A percentile compares a stretch with the other conserved stretches of the same genome.
Evolutionary conservation across 352 stramenopile genomes (phyloP).

Genomic region (Phytophthora capsici): DNA sequence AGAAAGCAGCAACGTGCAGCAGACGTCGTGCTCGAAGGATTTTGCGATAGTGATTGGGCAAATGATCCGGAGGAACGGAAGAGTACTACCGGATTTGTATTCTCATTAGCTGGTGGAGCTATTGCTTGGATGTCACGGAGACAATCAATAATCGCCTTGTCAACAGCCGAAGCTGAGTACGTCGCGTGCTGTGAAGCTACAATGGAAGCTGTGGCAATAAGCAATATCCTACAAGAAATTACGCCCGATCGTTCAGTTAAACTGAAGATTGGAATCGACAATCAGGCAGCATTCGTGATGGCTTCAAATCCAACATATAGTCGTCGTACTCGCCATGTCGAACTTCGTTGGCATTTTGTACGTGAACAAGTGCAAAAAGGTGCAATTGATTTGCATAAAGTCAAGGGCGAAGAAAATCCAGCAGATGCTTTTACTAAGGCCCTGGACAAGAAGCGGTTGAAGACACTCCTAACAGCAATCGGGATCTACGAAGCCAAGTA

Average conservation of each 20-base stretch:
- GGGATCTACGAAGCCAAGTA: conserved; percentile 5
- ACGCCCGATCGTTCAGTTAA: neutral
- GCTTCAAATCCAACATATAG: conserved; percentile 8
- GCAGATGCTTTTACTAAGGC: conserved; percentile 4
- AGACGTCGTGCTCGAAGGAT: neutral
- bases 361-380: conserved; percentile 13
- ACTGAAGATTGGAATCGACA: conserved; percentile 13
- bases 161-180: too few relatives aligned
- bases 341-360: conserved; percentile 12
- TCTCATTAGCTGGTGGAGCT: conserved; percentile 8
- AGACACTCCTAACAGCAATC: neutral
- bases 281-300: conserved; percentile 5
- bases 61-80: conserved; percentile 8
- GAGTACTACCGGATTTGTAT: conserved; percentile 13
- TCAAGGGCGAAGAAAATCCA: conserved; percentile 4
- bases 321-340: conserved; percentile 2
- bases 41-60: conserved; percentile 15
- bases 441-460: conserved; percentile 8
- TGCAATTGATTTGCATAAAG: conserved; percentile 2
- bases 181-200: too few relatives aligned
- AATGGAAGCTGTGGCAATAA: too few relatives aligned
- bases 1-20: neutral
- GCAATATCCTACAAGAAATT: conserved; percentile 1
- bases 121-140: too few relatives aligned
- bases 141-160: too few relatives aligned